A percentile compares a stretch with the other conserved stretches of the same genome.
Evolutionary conservation across 306 rosid genomes (phyloP).

Genomic region (Cyamopsis tetragonoloba): DNA sequence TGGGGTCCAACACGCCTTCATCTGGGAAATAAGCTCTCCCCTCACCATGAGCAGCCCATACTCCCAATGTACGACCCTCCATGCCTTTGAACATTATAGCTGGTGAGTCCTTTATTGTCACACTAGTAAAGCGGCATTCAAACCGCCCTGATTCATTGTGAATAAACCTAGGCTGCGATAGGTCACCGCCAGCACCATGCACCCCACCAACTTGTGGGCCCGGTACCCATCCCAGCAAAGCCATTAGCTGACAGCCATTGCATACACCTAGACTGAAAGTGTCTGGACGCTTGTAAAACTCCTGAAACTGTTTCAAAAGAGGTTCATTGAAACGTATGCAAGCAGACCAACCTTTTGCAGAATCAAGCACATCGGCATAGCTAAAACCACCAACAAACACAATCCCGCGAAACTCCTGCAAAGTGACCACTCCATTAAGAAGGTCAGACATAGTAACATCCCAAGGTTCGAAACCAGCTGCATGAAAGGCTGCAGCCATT

Average conservation of each 20-base stretch:
- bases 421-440: conserved; percentile 55
- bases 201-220: conserved; percentile 89
- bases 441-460: conserved; percentile 88
- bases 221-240: conserved; percentile 88
- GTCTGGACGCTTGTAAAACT: conserved; percentile 70
- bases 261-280: conserved; percentile 93
- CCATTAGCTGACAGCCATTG: conserved; percentile 97
- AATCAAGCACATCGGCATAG: conserved; percentile 90
- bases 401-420: conserved; percentile 62
- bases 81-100: conserved; percentile 81
- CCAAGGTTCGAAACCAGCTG: conserved; percentile 88
- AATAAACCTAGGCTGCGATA: conserved; percentile 83
- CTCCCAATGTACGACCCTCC: conserved; percentile 81
- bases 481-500: conserved; percentile 89
- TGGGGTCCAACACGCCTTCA: conserved; percentile 52
- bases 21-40: conserved; percentile 90
- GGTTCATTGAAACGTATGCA: conserved; percentile 70
- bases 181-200: conserved; percentile 76
- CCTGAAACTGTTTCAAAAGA: conserved; percentile 73
- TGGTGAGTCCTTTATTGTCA: conserved; percentile 73
- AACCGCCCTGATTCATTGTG: conserved; percentile 87
- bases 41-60: conserved; percentile 92
- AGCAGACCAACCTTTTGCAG: conserved; percentile 95
- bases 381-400: conserved; percentile 94
- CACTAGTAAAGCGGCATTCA: conserved; percentile 88